Evolutionary conservation across 768 basidiomycete genomes (phyloP).

Genomic region (Leucosporidium scottii): DNA sequence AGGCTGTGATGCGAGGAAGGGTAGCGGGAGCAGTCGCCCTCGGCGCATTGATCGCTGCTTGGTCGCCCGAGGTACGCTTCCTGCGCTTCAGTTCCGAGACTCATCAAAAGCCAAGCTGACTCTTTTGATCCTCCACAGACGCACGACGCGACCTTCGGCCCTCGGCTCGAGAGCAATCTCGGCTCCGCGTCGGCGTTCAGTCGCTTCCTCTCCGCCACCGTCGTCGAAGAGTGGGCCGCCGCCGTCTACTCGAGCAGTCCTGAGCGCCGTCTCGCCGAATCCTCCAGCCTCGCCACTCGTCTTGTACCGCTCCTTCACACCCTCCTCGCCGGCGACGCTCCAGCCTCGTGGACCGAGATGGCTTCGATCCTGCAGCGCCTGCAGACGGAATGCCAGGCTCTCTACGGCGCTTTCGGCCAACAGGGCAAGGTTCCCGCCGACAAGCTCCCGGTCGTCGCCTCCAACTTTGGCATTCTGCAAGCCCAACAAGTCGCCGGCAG

Average conservation of each 20-base stretch:
- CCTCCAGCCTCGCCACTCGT: conserved; percentile 60
- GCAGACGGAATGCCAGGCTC: conserved; percentile 65
- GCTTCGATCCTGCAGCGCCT: conserved; percentile 69
- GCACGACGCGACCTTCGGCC: conserved; percentile 62
- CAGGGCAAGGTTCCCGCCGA: conserved; percentile 79
- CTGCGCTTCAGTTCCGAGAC: background rate
- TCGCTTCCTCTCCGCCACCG: conserved; percentile 71
- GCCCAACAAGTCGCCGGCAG: conserved; percentile 61
- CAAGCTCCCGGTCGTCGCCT: conserved; percentile 69
- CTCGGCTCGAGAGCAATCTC: conserved; percentile 64
- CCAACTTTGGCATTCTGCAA: conserved; percentile 53
- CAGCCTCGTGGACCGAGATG: conserved; percentile 86
- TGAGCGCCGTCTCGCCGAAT: background rate
- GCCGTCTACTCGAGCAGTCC: conserved; percentile 45
- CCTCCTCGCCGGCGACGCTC: conserved; percentile 68
- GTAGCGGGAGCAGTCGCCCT: conserved; percentile 70
- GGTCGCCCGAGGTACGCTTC: conserved; percentile 17
- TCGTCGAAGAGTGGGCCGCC: conserved; percentile 86
- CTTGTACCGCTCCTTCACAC: conserved; percentile 47
- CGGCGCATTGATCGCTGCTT: conserved; percentile 43
- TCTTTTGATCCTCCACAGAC: conserved; percentile 33
- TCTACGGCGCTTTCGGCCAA: conserved; percentile 72
- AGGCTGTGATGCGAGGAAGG: conserved; percentile 70
- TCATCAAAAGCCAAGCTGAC: no score
- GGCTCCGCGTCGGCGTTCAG: conserved; percentile 87